Conservation (phyloP, 2,329 filamentous ascomycete genomes). For the Cladosporium sp. region DNA sequence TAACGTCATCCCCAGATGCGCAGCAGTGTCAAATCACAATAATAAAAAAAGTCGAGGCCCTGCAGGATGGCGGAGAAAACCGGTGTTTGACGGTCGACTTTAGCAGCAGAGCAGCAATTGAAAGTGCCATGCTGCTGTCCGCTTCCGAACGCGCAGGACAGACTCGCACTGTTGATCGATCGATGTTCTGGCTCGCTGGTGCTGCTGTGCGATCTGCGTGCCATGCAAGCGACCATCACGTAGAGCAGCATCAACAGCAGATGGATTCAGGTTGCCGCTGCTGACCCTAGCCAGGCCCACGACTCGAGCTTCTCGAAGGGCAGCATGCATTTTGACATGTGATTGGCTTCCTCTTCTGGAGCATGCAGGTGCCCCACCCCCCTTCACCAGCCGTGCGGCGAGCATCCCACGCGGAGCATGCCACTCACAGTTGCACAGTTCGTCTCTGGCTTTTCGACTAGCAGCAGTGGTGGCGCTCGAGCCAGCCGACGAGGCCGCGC, state of each 20-base stretch:
- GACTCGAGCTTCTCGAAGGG: constrained; percentile 10
- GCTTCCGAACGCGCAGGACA: neutral
- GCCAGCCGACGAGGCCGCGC: constrained; percentile 13
- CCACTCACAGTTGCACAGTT: neutral
- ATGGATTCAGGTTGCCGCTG: constrained; percentile 4
- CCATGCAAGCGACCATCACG: neutral
- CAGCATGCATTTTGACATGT: constrained; percentile 9
- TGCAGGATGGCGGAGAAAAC: constrained; percentile 3
- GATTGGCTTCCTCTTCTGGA: constrained; percentile 13
- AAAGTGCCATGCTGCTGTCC: neutral
- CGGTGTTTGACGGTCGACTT: neutral
- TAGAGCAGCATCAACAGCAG: constrained; percentile 6
- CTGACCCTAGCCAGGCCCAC: constrained; percentile 16
- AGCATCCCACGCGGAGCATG: constrained; percentile 18
- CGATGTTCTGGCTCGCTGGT: neutral
- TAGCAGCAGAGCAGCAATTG: neutral
- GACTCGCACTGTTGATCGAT: constrained; percentile 2
- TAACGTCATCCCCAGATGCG: constrained; percentile 16
- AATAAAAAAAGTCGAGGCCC: constrained; percentile 11
- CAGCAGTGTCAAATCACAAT: constrained; percentile 3
- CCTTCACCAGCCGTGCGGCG: constrained; percentile 18
- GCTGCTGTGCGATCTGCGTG: neutral
- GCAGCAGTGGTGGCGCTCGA: constrained; percentile 14
- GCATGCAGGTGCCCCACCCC: constrained; percentile 13
- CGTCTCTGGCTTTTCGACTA: constrained; percentile 9